phyloP scores from a whole-genome alignment of 345 rosid species.

The Corchorus capsularis region DNA sequence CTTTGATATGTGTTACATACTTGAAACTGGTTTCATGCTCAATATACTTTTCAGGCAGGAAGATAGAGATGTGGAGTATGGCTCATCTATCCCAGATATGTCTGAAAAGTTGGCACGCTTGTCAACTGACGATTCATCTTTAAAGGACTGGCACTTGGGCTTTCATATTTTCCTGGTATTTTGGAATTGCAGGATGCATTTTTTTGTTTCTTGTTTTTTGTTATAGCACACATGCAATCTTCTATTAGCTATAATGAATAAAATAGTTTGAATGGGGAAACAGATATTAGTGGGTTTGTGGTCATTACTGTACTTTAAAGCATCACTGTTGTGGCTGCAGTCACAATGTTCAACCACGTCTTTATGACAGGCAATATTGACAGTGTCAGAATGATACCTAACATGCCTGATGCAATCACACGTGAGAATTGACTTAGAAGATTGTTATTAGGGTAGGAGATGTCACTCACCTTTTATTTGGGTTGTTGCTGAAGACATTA shows the following conservation, averaged over 20 bases:
- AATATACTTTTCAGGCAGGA: slow-evolving; percentile 65
- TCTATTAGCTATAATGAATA: background rate
- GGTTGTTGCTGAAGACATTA: background rate
- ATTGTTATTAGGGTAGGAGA: background rate
- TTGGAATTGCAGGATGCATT: background rate
- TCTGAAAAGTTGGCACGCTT: slow-evolving; percentile 67
- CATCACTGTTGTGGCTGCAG: background rate
- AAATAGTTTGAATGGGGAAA: slow-evolving; percentile 7
- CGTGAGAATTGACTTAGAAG: background rate
- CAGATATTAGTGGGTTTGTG: background rate
- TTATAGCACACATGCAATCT: background rate
- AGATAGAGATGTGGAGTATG: slow-evolving; percentile 60
- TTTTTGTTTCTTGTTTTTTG: slow-evolving; percentile 10
- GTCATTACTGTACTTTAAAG: background rate
- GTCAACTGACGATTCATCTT: slow-evolving; percentile 71
- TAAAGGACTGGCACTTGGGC: slow-evolving; percentile 96
- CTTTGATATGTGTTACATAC: background rate
- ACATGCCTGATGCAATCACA: slow-evolving; percentile 6
- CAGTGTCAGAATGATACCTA: slow-evolving; percentile 11
- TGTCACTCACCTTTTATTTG: background rate
- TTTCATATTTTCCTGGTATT: slow-evolving; percentile 87
- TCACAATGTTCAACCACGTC: background rate
- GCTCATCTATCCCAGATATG: slow-evolving; percentile 57
- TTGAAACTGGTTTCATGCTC: background rate
- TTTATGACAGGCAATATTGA: background rate